Conservation (phyloP, 176 grass and related monocot species). For the Oryza rufipogon region DNA sequence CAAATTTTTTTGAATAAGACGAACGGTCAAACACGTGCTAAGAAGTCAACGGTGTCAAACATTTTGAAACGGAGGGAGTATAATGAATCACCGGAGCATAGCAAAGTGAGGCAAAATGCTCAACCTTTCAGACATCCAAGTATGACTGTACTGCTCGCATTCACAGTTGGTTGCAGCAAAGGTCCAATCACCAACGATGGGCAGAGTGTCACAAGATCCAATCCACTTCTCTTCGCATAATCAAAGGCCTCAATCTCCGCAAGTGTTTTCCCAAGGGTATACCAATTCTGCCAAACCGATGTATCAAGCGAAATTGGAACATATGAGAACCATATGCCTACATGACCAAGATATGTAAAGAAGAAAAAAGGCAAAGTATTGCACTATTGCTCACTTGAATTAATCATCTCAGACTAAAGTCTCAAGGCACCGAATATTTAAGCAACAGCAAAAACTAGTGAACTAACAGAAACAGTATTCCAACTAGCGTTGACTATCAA, state of each 20-base stretch:
- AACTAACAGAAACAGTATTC: background rate
- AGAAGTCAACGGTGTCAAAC: too few species aligned
- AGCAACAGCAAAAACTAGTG: background rate
- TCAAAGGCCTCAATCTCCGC: slow-evolving; percentile 62
- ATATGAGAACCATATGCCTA: background rate
- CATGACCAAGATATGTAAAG: background rate
- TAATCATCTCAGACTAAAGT: background rate
- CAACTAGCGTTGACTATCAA: background rate
- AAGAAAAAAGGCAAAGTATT: too few species aligned
- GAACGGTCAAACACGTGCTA: too few species aligned
- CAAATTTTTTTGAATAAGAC: too few species aligned
- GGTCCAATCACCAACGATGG: slow-evolving; percentile 63
- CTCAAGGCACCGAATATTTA: background rate
- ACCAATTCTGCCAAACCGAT: slow-evolving; percentile 57
- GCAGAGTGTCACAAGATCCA: slow-evolving; percentile 64
- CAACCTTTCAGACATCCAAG: slow-evolving; percentile 65
- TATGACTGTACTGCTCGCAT: slow-evolving; percentile 63
- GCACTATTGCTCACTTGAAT: background rate
- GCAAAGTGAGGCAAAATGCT: background rate
- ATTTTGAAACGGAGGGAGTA: too few species aligned
- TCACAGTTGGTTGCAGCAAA: slow-evolving; percentile 60
- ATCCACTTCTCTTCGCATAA: slow-evolving; percentile 42
- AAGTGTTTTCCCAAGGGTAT: slow-evolving; percentile 59
- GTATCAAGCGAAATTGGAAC: background rate
- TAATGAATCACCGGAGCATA: background rate